A percentile compares a stretch with the other conserved stretches of the same genome.
Conservation (phyloP, 805 yeast genomes). For the Pichia insulana region DNA sequence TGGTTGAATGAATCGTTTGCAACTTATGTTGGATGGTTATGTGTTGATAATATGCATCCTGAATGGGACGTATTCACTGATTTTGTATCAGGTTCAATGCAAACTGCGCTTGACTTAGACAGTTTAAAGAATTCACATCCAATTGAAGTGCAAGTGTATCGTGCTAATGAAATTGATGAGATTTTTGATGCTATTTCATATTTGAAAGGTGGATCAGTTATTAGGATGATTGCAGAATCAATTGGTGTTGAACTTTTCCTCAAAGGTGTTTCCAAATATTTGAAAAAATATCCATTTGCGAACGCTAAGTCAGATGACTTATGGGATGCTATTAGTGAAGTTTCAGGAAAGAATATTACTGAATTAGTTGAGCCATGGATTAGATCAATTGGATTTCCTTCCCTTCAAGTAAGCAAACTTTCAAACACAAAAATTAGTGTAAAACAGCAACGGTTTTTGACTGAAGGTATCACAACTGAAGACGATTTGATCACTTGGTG, state of each 20-base stretch:
- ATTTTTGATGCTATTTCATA: slow-evolving; percentile 78
- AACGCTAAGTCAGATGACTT: slow-evolving; percentile 71
- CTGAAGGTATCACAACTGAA: slow-evolving; percentile 45
- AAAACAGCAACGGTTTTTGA: slow-evolving; percentile 52
- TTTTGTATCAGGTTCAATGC: slow-evolving; percentile 43
- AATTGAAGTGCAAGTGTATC: slow-evolving; percentile 69
- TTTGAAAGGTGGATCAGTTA: slow-evolving; percentile 70
- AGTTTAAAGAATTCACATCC: slow-evolving; percentile 65
- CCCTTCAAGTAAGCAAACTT: slow-evolving; percentile 38
- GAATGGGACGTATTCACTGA: slow-evolving; percentile 71
- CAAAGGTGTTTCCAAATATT: slow-evolving; percentile 63
- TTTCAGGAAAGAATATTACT: slow-evolving; percentile 52
- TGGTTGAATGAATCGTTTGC: slow-evolving; percentile 92
- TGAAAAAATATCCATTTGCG: slow-evolving; percentile 51
- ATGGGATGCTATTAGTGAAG: slow-evolving; percentile 59
- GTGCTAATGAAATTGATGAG: slow-evolving; percentile 74
- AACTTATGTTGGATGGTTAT: slow-evolving; percentile 71
- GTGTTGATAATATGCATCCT: slow-evolving; percentile 63
- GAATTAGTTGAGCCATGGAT: slow-evolving; percentile 65
- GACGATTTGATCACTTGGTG: slow-evolving; percentile 55
- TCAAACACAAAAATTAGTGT: slow-evolving; percentile 33
- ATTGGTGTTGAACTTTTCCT: slow-evolving; percentile 63
- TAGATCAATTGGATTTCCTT: slow-evolving; percentile 64
- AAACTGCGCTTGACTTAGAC: slow-evolving; percentile 45
- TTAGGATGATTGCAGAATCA: slow-evolving; percentile 66